Evolutionary conservation across 306 rosid species (phyloP).

Genomic region (Arachis hypogaea): DNA sequence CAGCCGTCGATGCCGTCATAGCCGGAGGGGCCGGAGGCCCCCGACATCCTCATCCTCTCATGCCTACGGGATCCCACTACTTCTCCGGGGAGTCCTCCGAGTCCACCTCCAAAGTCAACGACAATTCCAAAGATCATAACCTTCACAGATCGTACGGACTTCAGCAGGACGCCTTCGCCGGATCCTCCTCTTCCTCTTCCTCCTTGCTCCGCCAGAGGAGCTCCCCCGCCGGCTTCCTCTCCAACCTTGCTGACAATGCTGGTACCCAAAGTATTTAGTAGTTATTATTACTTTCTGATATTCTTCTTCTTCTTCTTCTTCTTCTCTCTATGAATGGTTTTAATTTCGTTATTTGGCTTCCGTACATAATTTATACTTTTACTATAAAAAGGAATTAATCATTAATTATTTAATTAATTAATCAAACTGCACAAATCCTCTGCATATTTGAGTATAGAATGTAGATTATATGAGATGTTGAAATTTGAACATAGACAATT

Average conservation of each 20-base stretch:
- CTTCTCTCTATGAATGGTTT: background rate
- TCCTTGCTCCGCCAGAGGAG: conserved; percentile 84
- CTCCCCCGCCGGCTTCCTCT: conserved; percentile 87
- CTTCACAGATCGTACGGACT: conserved; percentile 41
- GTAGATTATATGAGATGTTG: no score
- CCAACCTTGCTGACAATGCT: conserved; percentile 47
- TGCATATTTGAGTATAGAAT: no score
- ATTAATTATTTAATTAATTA: no score
- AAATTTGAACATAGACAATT: no score
- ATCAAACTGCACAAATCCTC: no score
- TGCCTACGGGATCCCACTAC: conserved; percentile 24
- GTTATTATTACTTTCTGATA: no score
- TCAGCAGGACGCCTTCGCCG: conserved; percentile 26
- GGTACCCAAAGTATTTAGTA: background rate
- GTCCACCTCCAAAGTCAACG: conserved; percentile 37
- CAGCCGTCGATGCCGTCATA: conserved; percentile 69
- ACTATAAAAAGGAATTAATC: no score
- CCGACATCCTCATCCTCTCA: no score
- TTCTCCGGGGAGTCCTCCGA: conserved; percentile 52
- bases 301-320: background rate
- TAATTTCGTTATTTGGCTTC: no score
- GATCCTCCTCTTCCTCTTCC: conserved; percentile 42
- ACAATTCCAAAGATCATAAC: background rate
- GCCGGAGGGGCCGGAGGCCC: conserved; percentile 5
- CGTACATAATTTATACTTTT: no score